phyloP scores from a whole-genome alignment of 208 protist species.

The Naegleria gruberi region DNA sequence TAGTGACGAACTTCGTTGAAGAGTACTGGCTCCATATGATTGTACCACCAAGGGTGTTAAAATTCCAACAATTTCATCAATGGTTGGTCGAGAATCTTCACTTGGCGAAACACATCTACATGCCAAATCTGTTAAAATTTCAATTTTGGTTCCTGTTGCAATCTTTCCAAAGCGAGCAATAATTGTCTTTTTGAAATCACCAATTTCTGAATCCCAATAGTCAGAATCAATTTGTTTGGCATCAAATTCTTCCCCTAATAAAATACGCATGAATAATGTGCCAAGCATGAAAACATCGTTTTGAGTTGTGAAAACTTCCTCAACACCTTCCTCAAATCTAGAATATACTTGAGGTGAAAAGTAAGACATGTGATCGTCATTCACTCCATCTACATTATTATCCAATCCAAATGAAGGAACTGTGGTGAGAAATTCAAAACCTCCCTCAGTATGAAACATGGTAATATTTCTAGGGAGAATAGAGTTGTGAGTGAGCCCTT shows the following conservation, averaged over 20 bases:
- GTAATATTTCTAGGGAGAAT: neutral
- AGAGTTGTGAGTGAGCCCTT: neutral
- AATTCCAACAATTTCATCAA: neutral
- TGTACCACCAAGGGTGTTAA: too few relatives aligned
- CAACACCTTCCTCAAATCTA: neutral
- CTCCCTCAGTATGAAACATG: neutral
- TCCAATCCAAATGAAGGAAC: neutral
- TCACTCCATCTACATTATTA: neutral
- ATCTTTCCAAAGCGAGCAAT: neutral
- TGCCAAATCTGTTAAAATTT: neutral
- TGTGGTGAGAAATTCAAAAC: neutral
- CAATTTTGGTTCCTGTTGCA: neutral
- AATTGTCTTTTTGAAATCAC: neutral
- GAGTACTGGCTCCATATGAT: too few relatives aligned
- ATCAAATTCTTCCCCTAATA: neutral
- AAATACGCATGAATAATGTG: neutral
- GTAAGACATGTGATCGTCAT: neutral
- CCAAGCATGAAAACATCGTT: neutral
- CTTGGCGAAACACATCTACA: neutral
- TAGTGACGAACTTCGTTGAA: too few relatives aligned
- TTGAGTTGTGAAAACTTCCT: neutral
- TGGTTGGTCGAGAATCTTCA: neutral
- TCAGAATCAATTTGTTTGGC: neutral
- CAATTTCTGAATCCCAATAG: neutral
- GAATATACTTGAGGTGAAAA: neutral